Base-by-base conservation (phyloP, 2,329 filamentous ascomycete genomes). In the Paramyrothecium sp. region DNA sequence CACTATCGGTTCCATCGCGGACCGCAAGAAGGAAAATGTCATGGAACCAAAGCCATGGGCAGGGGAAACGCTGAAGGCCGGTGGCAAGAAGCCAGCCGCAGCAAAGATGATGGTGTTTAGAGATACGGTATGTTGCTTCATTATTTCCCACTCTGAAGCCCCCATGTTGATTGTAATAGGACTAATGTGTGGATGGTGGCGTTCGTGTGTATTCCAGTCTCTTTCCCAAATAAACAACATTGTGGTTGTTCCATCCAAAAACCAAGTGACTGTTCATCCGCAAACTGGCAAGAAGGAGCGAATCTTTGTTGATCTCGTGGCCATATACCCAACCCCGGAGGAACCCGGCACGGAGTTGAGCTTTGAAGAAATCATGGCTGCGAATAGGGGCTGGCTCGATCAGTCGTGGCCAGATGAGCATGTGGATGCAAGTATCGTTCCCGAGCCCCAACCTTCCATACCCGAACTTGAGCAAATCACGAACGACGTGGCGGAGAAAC, bases 21-120 rank as follows among this genome's bases (percentile, higher is more conserved):
- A 97, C 60, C 85, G 95, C 53, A 97, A 91, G 80, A 99, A 98
- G 81, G 95, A 99, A 73, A 99, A 99, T 69, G 81, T 82, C 7
- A 78, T 93, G 63, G 92, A 94, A 70, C 86, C 93, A 12, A 93
- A 89, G 70, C 92, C 94, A 20, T 97, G 93, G 95, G 89, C 81
- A 12, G 95, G 95, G 23, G 92, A 98, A 78, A 97, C 90, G 46
- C 76, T 99, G 65, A 91, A 94, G 73, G 90, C 87, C 3, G 92
- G 90, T 47, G 94, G 92, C 66, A 95, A 91, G 78, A 91, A 91
- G 77, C 85, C 81, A 48, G 86, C 82, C 33, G 83, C 82, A 55
- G 82, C 88, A 19, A 30, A 30, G 55, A 98, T 97, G 81, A 89
- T 99, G 87, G 85, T 99, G 50, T 99, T 97, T 81, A 94, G 91